phyloP scores from a whole-genome alignment of 148 eudicot species.

The Nepenthes mirabilis region DNA sequence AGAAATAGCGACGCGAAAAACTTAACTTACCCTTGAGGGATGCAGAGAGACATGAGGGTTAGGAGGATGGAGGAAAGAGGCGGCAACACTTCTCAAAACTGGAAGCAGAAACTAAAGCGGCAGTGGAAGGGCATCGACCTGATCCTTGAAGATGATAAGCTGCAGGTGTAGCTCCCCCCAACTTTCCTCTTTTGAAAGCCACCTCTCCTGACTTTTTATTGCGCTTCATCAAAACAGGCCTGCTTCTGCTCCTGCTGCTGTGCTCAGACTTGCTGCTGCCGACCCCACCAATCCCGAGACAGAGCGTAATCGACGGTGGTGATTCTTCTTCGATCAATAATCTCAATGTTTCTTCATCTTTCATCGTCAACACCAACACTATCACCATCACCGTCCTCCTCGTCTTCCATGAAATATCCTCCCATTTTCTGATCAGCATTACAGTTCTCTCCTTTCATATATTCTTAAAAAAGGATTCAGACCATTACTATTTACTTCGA shows the following conservation, averaged over 20 bases:
- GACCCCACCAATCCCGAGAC: slow-evolving; percentile 30
- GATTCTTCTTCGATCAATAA: background rate
- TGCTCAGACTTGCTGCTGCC: slow-evolving; percentile 3
- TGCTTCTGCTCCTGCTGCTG: slow-evolving; percentile 8
- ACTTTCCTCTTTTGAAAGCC: slow-evolving; percentile 26
- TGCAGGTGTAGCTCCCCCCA: slow-evolving; percentile 24
- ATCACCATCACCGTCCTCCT: too few species aligned
- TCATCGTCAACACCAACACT: too few species aligned
- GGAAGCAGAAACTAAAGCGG: slow-evolving; percentile 26
- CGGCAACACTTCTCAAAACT: slow-evolving; percentile 9
- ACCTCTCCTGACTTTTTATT: background rate
- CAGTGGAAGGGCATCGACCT: slow-evolving; percentile 19
- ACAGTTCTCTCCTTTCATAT: too few species aligned
- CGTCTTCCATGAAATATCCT: too few species aligned
- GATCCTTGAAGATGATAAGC: slow-evolving; percentile 19
- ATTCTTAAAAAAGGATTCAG: too few species aligned
- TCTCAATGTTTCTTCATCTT: too few species aligned
- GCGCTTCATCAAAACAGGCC: background rate
- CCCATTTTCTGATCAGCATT: too few species aligned
- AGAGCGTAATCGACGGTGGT: slow-evolving; percentile 27
- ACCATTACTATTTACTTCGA: too few species aligned
- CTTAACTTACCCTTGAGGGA: too few species aligned
- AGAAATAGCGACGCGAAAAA: background rate
- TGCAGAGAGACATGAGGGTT: background rate
- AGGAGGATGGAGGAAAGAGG: slow-evolving; percentile 3